Evolutionary conservation across 2,329 filamentous ascomycete species (phyloP), one percentile per base, ranked within the genome.

Genomic region (Exophiala phaeomuriformis): DNA sequence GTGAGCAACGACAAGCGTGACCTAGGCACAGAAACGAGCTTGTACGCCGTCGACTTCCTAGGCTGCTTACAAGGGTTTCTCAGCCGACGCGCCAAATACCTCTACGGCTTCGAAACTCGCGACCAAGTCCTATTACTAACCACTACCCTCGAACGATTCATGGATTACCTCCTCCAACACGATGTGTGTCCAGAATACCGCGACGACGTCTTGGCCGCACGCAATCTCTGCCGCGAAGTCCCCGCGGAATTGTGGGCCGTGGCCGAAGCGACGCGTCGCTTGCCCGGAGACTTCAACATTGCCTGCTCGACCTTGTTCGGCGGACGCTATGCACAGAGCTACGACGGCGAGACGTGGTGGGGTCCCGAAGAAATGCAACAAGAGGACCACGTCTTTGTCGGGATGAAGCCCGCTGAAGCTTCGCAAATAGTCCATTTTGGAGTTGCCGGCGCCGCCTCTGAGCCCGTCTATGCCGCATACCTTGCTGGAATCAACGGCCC

Each of bases 101-200:
- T 80, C 36, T 79, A 80, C 36, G 75, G 79, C 12, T 79, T 81
- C 46, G 77, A 82, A 8, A 74, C 71, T 3, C 66, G 75, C 10
- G 66, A 71, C 0, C 69, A 77, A 8, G 76, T 90, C 57, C 71
- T 77, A n/a, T 69, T 77, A 4, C 82, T 82, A 2, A 81, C 84
- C 19, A 77, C 79, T 33, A 80, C 94, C 0, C 76, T 96, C 39
- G 80, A 82, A 55, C 95, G 93, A 65, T 97, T 97, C 66, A 80
- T 95, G 59, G 87, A 88, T 60, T 98, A 96, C 61, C 75, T 97
- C 0, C 75, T 90, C 6, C 80, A 86, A 56, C 90, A 97, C 65
- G 80, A 86, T 36, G 91, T 94, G 10, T 95, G 90, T 64, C 85
- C 86, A 0, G 93, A 97, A 67, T 86, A 90, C 65, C 74, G 70